Evolutionary conservation across 2,329 filamentous ascomycete species (phyloP), one percentile per base, ranked within the genome.

Genomic region (Cercospora sp.): DNA sequence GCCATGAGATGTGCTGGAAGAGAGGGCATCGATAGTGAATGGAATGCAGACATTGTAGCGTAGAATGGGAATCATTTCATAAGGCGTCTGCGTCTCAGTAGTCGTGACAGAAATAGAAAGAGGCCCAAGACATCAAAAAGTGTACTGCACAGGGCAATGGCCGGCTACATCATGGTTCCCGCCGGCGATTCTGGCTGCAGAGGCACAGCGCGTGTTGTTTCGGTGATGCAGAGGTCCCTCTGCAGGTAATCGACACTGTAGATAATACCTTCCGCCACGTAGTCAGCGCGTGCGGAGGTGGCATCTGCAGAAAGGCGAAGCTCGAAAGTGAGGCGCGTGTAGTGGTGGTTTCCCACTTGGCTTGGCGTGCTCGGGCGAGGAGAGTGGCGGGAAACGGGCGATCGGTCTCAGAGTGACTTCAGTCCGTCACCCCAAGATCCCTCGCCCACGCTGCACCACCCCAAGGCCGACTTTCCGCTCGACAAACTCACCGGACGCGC

Each of bases 241-340:
- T 51, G 45, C 45, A 51, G 4, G 45, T 9, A 53, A 28, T 23
- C 12, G 48, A 53, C 5, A 28, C 10, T 3, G 13, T 53, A 53
- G 48, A 2, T 8, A 53, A 12, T 23, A 28, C 13, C 23, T 23
- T 26, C 5, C 20, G 48, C 48, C 48, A 53, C 48, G 20, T 28
- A 53, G 12, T 28, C 48, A 53, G 48, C 48, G 23, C 33, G 33
- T 26, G 48, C 48, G 20, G 18, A 26, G 48, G 2, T 12, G 12
- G 48, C 48, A 28, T 30, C 3, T 2, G 48, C 48, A 30, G 23
- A 8, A 55, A 55, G 6, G 23, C 20, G 48, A 28, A 55, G 48
- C 48, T 55, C 48, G 48, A 55, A 55, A 55, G 48, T 55, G 48
- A 55, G 48, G 48, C 48, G 48, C 48, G 48, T 55, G 23, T 23